These are phyloP conservation scores for Tolypocladium album DNA, from an alignment of 2,329 filamentous ascomycete species.

Conservation along the genomic window DNA sequence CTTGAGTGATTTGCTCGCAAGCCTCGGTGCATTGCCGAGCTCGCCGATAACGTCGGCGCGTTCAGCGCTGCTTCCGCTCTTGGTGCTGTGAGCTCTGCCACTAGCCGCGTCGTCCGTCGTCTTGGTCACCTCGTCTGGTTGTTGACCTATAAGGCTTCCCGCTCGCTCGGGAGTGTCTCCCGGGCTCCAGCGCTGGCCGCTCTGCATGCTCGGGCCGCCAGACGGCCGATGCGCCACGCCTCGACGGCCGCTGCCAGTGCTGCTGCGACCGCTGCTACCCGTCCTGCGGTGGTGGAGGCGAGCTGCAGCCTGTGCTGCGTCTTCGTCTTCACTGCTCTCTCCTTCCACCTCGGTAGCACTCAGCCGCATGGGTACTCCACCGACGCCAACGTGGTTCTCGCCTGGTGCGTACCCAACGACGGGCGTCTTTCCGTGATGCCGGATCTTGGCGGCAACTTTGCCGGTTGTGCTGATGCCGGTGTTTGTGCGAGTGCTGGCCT, in stretches of 20 bases:
- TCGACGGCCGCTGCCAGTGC: constrained; percentile 42
- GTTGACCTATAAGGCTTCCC: constrained; percentile 39
- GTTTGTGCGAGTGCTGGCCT: constrained; percentile 38
- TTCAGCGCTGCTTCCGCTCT: constrained; percentile 48
- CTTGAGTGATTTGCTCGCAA: constrained; percentile 48
- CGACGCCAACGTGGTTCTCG: constrained; percentile 60
- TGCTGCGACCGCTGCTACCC: constrained; percentile 68
- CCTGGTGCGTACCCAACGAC: constrained; percentile 64
- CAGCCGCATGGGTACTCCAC: constrained; percentile 79
- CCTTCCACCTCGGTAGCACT: constrained; percentile 94
- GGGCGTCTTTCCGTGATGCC: constrained; percentile 73
- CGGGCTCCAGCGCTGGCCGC: constrained; percentile 38
- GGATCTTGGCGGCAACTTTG: constrained; percentile 74
- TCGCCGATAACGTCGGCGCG: constrained; percentile 51
- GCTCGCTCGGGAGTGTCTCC: constrained; percentile 44
- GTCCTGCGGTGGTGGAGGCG: constrained; percentile 56
- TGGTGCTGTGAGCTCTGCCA: constrained; percentile 37
- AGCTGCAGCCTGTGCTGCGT: constrained; percentile 29
- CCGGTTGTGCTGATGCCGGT: constrained; percentile 51
- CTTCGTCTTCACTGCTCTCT: constrained; percentile 71
- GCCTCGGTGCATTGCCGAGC: constrained; percentile 33
- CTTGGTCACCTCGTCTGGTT: constrained; percentile 16
- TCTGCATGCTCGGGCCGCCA: constrained; percentile 29
- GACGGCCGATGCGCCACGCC: constrained; percentile 40
- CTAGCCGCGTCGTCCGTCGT: constrained; percentile 31